Conservation (phyloP, 2,329 filamentous ascomycete genomes). For the Diaporthe australafricana region DNA sequence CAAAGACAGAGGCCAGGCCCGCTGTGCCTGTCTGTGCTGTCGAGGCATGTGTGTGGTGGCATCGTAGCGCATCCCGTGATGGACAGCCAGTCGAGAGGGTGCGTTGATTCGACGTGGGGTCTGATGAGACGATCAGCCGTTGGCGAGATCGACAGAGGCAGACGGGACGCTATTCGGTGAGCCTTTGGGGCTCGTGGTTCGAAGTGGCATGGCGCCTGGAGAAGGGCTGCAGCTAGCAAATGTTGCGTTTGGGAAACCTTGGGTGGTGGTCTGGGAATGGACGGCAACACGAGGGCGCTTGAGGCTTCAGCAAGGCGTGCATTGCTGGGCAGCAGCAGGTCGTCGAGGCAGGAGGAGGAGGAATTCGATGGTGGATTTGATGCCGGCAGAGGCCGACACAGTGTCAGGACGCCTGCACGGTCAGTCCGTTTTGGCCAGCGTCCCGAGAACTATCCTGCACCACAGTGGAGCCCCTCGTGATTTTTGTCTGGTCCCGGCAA, state of each 20-base stretch:
- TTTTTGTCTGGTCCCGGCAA: slow-evolving; percentile 29
- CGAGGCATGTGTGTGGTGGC: slow-evolving; percentile 28
- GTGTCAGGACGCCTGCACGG: slow-evolving; percentile 4
- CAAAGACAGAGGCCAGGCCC: slow-evolving; percentile 8
- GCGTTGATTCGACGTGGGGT: slow-evolving; percentile 31
- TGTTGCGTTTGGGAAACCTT: slow-evolving; percentile 13
- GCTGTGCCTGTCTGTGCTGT: slow-evolving; percentile 5
- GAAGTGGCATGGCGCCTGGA: slow-evolving; percentile 23
- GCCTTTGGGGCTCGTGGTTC: slow-evolving; percentile 6
- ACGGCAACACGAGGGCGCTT: slow-evolving; percentile 29
- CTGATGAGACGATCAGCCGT: slow-evolving; percentile 33
- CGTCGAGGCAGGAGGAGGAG: slow-evolving; percentile 16
- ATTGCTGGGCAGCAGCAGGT: slow-evolving; percentile 3
- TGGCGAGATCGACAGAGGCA: slow-evolving; percentile 33
- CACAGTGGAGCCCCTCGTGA: slow-evolving; percentile 16
- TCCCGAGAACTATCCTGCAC: slow-evolving; percentile 22
- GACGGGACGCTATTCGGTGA: slow-evolving; percentile 32
- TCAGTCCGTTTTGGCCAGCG: slow-evolving; percentile 23
- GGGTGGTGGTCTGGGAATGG: neutral
- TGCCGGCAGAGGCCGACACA: slow-evolving; percentile 17
- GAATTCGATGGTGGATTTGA: slow-evolving; percentile 1
- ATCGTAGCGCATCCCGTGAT: slow-evolving; percentile 29
- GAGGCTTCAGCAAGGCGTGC: slow-evolving; percentile 20
- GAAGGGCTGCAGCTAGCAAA: slow-evolving; percentile 22
- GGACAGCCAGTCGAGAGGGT: slow-evolving; percentile 12